Conservation (phyloP, 1,284 basidiomycete genomes). For the Cerioporus squamosus region DNA sequence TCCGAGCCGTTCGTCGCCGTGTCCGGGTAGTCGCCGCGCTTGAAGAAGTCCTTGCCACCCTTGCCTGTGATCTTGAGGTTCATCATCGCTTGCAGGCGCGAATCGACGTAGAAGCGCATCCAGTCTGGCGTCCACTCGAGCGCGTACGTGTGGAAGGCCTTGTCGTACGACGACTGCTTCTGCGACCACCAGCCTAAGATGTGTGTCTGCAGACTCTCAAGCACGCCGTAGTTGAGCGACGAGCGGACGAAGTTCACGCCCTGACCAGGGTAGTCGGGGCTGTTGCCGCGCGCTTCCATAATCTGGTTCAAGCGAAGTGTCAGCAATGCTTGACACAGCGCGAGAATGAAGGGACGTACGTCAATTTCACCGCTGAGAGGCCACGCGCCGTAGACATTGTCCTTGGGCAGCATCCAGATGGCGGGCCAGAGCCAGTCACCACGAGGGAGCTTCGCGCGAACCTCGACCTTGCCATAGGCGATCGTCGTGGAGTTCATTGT, state of each 20-base stretch:
- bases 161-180: slow-evolving; percentile 64
- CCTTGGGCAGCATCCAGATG: slow-evolving; percentile 81
- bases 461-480: slow-evolving; percentile 75
- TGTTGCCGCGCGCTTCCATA: slow-evolving; percentile 74
- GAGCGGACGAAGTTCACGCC: slow-evolving; percentile 76
- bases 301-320: slow-evolving; percentile 45
- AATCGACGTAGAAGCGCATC: slow-evolving; percentile 61
- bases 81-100: slow-evolving; percentile 54
- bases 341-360: slow-evolving; percentile 35
- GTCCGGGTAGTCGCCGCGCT: slow-evolving; percentile 38
- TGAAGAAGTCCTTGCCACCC: slow-evolving; percentile 45
- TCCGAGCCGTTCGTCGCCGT: slow-evolving; percentile 50
- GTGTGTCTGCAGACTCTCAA: slow-evolving; percentile 53
- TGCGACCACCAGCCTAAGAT: slow-evolving; percentile 74
- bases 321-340: not conserved
- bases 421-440: slow-evolving; percentile 85
- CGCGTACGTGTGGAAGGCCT: slow-evolving; percentile 74
- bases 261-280: slow-evolving; percentile 61
- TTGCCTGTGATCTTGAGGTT: slow-evolving; percentile 44
- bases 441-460: slow-evolving; percentile 47
- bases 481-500: slow-evolving; percentile 68
- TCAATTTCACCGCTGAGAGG: slow-evolving; percentile 80
- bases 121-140: slow-evolving; percentile 81
- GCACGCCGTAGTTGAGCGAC: slow-evolving; percentile 79
- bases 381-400: slow-evolving; percentile 76